phyloP scores from a whole-genome alignment of 169 alveolate species.

The Plasmodium gonderi region DNA sequence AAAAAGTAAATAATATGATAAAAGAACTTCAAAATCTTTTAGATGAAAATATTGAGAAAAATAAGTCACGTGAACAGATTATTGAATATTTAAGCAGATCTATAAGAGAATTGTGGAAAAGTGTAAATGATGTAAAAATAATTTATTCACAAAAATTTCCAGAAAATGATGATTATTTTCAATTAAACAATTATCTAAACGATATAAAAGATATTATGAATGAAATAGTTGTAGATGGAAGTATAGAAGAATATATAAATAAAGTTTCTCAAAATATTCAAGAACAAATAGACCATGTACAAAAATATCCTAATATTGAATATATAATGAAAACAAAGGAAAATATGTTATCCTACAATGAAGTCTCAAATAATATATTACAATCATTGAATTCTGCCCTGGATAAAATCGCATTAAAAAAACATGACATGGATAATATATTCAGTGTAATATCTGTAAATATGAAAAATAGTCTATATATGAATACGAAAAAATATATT shows the following conservation, averaged over 20 bases:
- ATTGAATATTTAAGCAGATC: not conserved
- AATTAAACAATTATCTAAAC: not conserved
- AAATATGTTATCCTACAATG: not conserved
- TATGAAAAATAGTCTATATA: not conserved
- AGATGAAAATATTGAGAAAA: not conserved
- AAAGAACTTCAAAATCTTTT: not conserved
- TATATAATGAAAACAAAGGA: not conserved
- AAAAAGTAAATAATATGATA: not conserved
- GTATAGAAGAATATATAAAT: slow-evolving; percentile 10
- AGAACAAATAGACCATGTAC: not conserved
- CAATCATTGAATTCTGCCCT: not conserved
- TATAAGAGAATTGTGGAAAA: slow-evolving; percentile 5
- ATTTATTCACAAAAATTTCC: not conserved
- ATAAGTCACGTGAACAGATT: not conserved
- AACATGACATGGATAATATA: slow-evolving; percentile 13
- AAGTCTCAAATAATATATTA: not conserved
- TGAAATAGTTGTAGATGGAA: not conserved
- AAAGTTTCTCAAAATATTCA: not conserved
- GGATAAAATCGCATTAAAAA: not conserved
- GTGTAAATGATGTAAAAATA: not conserved
- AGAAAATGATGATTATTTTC: not conserved
- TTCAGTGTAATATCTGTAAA: not conserved
- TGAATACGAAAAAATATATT: slow-evolving; percentile 1
- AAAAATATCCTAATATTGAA: not conserved
- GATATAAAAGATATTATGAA: slow-evolving; percentile 12